Conservation (phyloP, 345 rosid species). For the Populus davidiana region DNA sequence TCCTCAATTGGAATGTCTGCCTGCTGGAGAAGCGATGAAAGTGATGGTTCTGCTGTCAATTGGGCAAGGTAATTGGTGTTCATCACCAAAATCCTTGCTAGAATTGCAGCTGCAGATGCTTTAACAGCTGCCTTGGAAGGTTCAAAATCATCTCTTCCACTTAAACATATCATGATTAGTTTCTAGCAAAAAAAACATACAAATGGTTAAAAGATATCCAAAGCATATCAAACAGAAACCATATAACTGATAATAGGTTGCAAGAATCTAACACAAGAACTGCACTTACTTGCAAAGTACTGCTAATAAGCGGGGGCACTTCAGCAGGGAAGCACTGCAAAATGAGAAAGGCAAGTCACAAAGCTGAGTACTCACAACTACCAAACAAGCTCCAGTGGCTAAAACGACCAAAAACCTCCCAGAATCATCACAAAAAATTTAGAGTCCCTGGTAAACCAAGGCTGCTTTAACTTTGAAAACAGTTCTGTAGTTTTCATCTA, state of each 20-base stretch:
- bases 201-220: conserved; percentile 2
- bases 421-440: too few relatives aligned
- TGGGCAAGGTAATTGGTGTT: conserved; percentile 83
- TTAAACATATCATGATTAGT: conserved; percentile 72
- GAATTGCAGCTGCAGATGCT: conserved; percentile 75
- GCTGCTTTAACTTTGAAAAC: too few relatives aligned
- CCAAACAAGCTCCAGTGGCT: too few relatives aligned
- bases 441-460: too few relatives aligned
- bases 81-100: conserved; percentile 94
- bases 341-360: not conserved
- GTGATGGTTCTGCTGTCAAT: conserved; percentile 83
- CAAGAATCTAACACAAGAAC: conserved; percentile 14
- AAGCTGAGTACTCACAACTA: too few relatives aligned
- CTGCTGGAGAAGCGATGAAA: conserved; percentile 64
- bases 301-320: conserved; percentile 76
- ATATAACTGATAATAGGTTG: conserved; percentile 2
- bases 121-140: conserved; percentile 85
- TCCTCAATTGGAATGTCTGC: conserved; percentile 66
- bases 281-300: conserved; percentile 69
- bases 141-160: conserved; percentile 80
- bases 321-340: conserved; percentile 83
- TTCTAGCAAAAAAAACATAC: conserved; percentile 46
- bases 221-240: not conserved
- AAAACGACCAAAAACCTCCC: too few relatives aligned
- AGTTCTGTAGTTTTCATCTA: too few relatives aligned